Conservation (phyloP, 1,284 basidiomycete species). For the Ganoderma sp. region DNA sequence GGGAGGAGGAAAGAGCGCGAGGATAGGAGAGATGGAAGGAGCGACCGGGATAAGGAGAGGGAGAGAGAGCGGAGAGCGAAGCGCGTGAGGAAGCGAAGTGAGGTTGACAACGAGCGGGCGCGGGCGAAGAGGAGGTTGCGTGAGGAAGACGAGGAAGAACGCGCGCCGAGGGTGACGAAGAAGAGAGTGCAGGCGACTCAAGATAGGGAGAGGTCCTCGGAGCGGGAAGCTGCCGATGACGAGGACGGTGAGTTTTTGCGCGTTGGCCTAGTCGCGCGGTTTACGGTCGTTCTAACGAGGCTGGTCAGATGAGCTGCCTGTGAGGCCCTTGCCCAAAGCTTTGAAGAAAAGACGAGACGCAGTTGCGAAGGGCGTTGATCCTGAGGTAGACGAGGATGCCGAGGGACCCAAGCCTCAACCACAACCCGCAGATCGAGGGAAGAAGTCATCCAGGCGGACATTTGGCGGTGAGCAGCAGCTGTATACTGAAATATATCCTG, state of each 20-base stretch:
- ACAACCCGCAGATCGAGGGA: conserved; percentile 1
- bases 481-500: neutral
- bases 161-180: conserved; percentile 21
- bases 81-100: conserved; percentile 29
- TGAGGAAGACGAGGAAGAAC: conserved; percentile 21
- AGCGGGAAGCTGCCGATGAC: conserved; percentile 28
- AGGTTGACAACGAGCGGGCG: conserved; percentile 26
- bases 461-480: neutral
- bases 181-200: conserved; percentile 14
- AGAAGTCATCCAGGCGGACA: conserved; percentile 15
- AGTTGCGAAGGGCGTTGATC: neutral
- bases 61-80: conserved; percentile 29
- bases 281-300: neutral
- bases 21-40: conserved; percentile 16
- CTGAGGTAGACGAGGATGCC: conserved; percentile 15
- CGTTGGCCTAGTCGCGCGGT: neutral
- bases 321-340: conserved; percentile 13
- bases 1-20: conserved; percentile 24
- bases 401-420: conserved; percentile 15
- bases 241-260: conserved; percentile 28
- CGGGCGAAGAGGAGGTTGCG: conserved; percentile 23
- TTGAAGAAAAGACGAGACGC: conserved; percentile 24
- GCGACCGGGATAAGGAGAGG: conserved; percentile 21
- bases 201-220: conserved; percentile 23
- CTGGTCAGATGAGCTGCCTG: conserved; percentile 17